Evolutionary conservation across 2,329 filamentous ascomycete genomes (phyloP).

Genomic region (Exophiala aquamarina): DNA sequence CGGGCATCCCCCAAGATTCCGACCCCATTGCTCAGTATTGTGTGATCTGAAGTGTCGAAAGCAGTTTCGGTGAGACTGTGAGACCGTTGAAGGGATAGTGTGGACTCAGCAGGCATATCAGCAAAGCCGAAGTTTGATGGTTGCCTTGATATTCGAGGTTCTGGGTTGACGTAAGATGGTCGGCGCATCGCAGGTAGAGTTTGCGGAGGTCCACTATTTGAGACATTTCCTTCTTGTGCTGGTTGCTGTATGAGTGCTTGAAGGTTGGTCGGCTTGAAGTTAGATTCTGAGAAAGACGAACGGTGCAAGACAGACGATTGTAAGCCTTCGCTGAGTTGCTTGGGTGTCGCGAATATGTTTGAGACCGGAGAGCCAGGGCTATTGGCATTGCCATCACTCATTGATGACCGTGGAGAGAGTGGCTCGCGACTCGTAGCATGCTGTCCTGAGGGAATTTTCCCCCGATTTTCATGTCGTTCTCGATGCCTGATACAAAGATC

Average conservation of each 20-base stretch:
- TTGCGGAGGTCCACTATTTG: constrained; percentile 30
- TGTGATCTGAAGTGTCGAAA: constrained; percentile 29
- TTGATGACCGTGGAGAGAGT: constrained; percentile 16
- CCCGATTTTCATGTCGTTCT: constrained; percentile 70
- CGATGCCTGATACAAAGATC: constrained; percentile 84
- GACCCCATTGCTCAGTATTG: constrained; percentile 26
- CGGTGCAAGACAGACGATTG: constrained; percentile 7
- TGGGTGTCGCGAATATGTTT: constrained; percentile 17
- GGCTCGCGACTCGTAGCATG: constrained; percentile 26
- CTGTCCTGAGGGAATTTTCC: constrained; percentile 29
- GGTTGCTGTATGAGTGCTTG: constrained; percentile 12
- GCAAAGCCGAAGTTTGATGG: constrained; percentile 16
- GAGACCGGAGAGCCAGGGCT: constrained; percentile 13
- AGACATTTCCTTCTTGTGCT: constrained; percentile 11
- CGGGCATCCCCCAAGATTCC: constrained; percentile 4
- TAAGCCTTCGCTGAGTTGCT: constrained; percentile 3
- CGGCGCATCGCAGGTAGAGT: neutral
- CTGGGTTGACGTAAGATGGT: neutral
- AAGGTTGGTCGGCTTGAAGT: constrained; percentile 8
- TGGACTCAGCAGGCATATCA: neutral
- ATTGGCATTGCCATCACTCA: constrained; percentile 11
- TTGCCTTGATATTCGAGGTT: constrained; percentile 4
- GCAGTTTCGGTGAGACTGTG: constrained; percentile 29
- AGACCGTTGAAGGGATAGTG: constrained; percentile 22
- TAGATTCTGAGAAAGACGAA: constrained; percentile 14